Percentiles rank a stretch among this genome's conserved stretches.
Evolutionary conservation across 768 basidiomycete genomes (phyloP).

Genomic region (Lyophyllum shimeji): DNA sequence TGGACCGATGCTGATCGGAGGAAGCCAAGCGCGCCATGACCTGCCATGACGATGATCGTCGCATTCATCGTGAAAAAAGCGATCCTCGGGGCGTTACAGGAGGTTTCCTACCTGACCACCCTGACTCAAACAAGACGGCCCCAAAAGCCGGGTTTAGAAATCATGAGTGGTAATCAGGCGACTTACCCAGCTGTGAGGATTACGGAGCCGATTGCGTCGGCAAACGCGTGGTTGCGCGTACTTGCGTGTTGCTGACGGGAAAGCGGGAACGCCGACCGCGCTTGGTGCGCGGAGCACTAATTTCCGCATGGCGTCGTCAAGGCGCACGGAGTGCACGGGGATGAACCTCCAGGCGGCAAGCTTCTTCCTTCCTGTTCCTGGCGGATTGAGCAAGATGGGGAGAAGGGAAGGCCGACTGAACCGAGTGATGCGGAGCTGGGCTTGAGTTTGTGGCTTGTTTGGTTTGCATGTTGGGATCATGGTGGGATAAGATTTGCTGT

Average conservation of each 20-base stretch:
- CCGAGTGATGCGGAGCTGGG: constrained; percentile 15
- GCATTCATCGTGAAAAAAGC: neutral
- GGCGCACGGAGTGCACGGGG: neutral
- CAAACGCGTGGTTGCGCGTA: neutral
- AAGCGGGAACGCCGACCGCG: constrained; percentile 1
- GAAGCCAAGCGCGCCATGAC: neutral
- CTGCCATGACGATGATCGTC: neutral
- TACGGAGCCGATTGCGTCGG: constrained; percentile 6
- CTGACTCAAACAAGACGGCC: neutral
- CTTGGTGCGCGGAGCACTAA: neutral
- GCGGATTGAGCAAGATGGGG: constrained; percentile 1
- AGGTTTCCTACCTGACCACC: neutral
- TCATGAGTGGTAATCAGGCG: neutral
- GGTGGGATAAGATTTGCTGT: constrained; percentile 18
- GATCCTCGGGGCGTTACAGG: neutral
- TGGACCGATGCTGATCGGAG: neutral
- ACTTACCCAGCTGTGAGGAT: neutral
- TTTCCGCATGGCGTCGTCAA: neutral
- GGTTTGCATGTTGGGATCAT: constrained; percentile 2
- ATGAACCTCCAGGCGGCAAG: too few relatives aligned
- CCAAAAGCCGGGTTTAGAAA: neutral
- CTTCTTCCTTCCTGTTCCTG: neutral
- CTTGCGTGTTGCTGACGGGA: neutral
- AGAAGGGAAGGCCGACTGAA: constrained; percentile 2
- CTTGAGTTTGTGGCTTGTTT: constrained; percentile 14